Evolutionary conservation across 495 filamentous ascomycete genomes (phyloP).

Genomic region (Trichoderma erinaceum): DNA sequence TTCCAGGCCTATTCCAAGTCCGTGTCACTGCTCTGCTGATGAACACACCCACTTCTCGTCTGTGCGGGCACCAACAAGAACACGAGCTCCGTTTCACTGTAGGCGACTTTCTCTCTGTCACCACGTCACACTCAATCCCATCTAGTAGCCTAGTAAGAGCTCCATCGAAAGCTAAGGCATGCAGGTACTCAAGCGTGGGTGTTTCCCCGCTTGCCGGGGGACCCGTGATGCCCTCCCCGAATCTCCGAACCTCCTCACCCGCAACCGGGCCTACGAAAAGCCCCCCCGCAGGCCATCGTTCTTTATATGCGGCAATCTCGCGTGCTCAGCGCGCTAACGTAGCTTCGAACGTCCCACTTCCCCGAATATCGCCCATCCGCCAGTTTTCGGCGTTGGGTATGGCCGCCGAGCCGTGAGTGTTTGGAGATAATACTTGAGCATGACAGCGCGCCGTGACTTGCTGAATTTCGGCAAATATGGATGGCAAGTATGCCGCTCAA

Average conservation of each 20-base stretch:
- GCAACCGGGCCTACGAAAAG: neutral
- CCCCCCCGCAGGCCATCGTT: neutral
- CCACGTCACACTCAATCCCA: neutral
- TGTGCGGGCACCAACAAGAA: constrained; percentile 4
- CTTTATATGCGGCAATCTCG: neutral
- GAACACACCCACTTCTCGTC: neutral
- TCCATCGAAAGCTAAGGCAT: neutral
- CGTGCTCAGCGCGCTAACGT: neutral
- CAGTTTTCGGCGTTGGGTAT: neutral
- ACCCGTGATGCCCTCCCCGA: neutral
- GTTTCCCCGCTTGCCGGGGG: neutral
- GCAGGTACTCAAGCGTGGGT: neutral
- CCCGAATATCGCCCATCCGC: neutral
- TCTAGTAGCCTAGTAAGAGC: neutral
- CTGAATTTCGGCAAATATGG: constrained; percentile 8
- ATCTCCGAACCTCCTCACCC: constrained; percentile 8
- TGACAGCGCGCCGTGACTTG: neutral
- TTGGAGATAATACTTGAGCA: neutral
- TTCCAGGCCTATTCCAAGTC: neutral
- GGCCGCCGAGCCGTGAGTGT: neutral
- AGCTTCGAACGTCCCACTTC: neutral
- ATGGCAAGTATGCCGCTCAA: neutral
- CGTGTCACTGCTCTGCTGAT: neutral
- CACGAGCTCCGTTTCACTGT: neutral
- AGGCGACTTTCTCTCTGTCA: neutral